Evolutionary conservation across 495 filamentous ascomycete genomes (phyloP), one percentile per base, ranked within the genome.

Genomic region (Apiosordaria backusii): DNA sequence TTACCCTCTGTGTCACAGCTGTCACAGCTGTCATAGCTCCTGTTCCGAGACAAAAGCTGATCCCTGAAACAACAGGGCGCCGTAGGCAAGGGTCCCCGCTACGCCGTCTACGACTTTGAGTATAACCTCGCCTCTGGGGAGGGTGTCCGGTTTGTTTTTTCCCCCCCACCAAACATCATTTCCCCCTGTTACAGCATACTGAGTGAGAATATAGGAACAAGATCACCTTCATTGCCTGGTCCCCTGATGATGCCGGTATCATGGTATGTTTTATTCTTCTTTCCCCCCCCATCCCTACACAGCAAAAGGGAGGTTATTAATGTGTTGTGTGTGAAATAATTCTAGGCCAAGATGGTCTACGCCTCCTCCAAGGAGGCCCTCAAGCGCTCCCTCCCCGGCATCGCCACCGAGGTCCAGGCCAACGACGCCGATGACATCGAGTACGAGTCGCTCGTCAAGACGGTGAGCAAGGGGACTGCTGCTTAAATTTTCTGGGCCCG

Each of bases 311-410:
- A n/a, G n/a, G n/a, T 25, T 35, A 9, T 40, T 25, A 15, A 22
- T 29, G 0, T 10, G 19, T 16, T 22, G 57, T 4, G 57, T 4
- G 25, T 19, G 27, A 45, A 57, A 66, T 69, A n/a, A n/a, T n/a
- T n/a, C n/a, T n/a, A 93, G 91, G 82, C 88, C 75, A 91, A 92
- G 80, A 98, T 97, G 96, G 86, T 97, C 71, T 98, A 97, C 88
- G 92, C 94, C 75, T 92, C 92, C 62, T 98, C 94, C 75, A 96
- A 96, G 79, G 92, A 97, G 72, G 87, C 87, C 65, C 84, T 99
- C 70, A 97, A 96, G 84, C 90, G 89, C 76, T 81, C 95, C 26
- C 86, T 99, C 64, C 90, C 86, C 77, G 91, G 91, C 35, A 78
- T 97, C 68, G 85, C 85, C 63, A 80, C 81, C 72, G 93, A 96